Conservation (phyloP, 305 asterid genomes). For the Plantago rigida region DNA sequence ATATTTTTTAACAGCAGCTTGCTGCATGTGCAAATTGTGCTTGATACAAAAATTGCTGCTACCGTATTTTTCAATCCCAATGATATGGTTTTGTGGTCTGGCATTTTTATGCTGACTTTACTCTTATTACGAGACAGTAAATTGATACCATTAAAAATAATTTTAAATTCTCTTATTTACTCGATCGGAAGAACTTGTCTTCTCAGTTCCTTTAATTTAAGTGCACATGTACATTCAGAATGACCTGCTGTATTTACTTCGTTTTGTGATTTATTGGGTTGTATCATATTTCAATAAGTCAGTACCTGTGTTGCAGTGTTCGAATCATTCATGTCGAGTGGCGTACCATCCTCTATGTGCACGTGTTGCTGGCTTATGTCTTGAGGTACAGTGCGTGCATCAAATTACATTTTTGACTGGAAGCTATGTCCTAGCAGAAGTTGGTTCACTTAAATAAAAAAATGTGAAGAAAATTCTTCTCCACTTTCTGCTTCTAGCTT, state of each 20-base stretch:
- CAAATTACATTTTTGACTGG: constrained; percentile 13
- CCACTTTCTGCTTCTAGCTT: background rate
- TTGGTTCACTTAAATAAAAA: constrained; percentile 2
- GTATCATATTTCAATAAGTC: constrained; percentile 18
- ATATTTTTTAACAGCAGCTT: no score
- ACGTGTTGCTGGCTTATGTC: constrained; percentile 97
- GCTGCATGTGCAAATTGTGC: no score
- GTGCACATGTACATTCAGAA: background rate
- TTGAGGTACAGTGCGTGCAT: constrained; percentile 55
- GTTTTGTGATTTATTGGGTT: constrained; percentile 12
- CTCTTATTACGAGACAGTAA: no score
- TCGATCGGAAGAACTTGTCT: no score
- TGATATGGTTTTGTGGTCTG: no score
- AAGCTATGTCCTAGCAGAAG: constrained; percentile 6
- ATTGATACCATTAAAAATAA: no score
- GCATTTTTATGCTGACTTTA: no score
- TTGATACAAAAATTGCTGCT: no score
- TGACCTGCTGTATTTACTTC: background rate
- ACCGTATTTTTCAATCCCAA: no score
- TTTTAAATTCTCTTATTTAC: no score
- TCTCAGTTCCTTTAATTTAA: background rate
- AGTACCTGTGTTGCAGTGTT: constrained; percentile 54
- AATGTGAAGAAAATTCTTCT: background rate
- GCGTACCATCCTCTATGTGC: constrained; percentile 99
- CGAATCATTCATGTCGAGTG: constrained; percentile 69